Base-by-base conservation (phyloP, 495 filamentous ascomycete species). In the Letharia lupina region DNA sequence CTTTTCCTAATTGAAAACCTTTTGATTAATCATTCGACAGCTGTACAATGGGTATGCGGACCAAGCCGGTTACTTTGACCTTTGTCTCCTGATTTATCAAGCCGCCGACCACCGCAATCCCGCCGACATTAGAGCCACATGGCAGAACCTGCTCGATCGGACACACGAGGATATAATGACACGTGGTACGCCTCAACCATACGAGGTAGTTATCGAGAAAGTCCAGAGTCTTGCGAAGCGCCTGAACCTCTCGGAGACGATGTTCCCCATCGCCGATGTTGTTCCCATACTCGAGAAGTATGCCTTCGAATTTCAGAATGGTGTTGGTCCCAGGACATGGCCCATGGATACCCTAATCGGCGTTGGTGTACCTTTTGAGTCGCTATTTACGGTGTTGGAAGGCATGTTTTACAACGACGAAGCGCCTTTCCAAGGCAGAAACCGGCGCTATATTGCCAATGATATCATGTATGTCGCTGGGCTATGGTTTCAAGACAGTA, bases 11-110 rank as follows among this genome's bases (percentile, higher is more conserved):
- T 42, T 35, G 35, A 39, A 50, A 16, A n/a, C 16, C 28, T 67
- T 28, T 39, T 44, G 66, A 58, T 67, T 67, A 52, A 70, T 41
- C 62, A 23, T 62, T 62, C 52, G 28, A 41, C 13, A 96, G 90
- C 86, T 99, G 44, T 99, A 88, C 80, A 96, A 99, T 73, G 76
- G 82, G 62, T 98, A 89, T 72, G 89, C 91, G 65, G 93, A 98
- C 70, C 86, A 89, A 69, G 93, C 88, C 10, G 83, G 83, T 63
- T 99, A 97, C 79, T 89, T 89, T 77, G 94, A 98, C 73, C 85
- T 99, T 64, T 95, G 88, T 74, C 85, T 99, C 33, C 81, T 90
- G 61, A 96, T 98, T 70, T 98, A 90, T 77, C 87, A 91, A 75
- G 80, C 86, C 1, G 93, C 92, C 41, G 89, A 97, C 75, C 88